Evolutionary conservation across 345 rosid genomes (phyloP), one percentile per base, ranked within the genome.

Genomic region (Hibiscus mutabilis): DNA sequence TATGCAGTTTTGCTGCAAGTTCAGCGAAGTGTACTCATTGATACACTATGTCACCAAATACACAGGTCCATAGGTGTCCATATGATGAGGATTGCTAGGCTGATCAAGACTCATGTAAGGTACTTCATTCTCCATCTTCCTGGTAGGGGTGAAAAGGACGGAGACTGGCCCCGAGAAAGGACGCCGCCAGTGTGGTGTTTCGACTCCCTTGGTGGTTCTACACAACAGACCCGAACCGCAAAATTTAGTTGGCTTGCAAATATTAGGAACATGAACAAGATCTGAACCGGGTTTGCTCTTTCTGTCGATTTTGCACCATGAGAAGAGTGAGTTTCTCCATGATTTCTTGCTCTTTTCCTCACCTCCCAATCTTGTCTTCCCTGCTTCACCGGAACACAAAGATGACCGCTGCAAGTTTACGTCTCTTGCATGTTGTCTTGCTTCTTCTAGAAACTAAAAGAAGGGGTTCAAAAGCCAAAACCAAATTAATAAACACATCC

Each of bases 381-480:
- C 74, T 3, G 19, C 47, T 27, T 44, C 81, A 21, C 77, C 82
- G 16, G 73, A 24, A 63, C 56, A 4, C 58, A 46, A 68, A 59
- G 70, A 21, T 19, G 83, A 49, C 27, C 74, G 47, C 31, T 44
- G 69, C 8, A 59, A 18, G 51, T 69, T 80, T 51, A 40, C 24
- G 63, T 75, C 76, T 53, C 62, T 76, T 25, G 72, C 81, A 71
- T 80, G 82, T 60, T 83, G 81, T 64, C 77, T 84, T 69, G 87
- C 90, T 77, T 84, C 89, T 56, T 83, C 80, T 79, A 88, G 70
- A 79, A 85, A 84, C 93, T 85, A 75, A 70, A 10, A 42, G 10
- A 42, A 11, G 1, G 9, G 14, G 46, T 0, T 10, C 46, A 42
- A 42, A 42, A 42, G 3, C 14, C 46, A 9, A 42, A 42, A 42